phyloP scores from a whole-genome alignment of 176 grass and related monocot genomes.

The Thinopyrum elongatum region DNA sequence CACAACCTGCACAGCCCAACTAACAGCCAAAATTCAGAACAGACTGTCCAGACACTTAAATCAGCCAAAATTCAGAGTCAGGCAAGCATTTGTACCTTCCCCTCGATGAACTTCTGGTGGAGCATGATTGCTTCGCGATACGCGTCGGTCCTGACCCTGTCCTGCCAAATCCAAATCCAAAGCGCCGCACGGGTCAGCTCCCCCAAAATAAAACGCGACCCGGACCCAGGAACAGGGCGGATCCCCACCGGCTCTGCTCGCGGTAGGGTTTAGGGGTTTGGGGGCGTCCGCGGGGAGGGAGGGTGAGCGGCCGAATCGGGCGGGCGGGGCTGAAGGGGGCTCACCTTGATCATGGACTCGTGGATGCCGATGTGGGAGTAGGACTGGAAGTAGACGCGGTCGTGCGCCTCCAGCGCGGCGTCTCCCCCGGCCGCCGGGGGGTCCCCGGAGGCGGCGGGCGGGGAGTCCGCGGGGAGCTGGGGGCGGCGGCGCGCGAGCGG shows the following conservation, averaged over 20 bases:
- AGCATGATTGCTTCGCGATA: constrained; percentile 66
- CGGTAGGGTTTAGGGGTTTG: constrained; percentile 27
- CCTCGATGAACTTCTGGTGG: constrained; percentile 85
- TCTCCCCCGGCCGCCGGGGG: constrained; percentile 19
- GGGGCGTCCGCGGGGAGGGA: not conserved
- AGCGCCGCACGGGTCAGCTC: not conserved
- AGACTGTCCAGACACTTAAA: no score
- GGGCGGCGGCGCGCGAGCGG: constrained; percentile 44
- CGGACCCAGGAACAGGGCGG: not conserved
- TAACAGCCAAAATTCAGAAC: no score
- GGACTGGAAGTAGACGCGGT: constrained; percentile 77
- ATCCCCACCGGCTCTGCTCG: not conserved
- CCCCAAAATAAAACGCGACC: not conserved
- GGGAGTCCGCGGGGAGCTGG: constrained; percentile 29
- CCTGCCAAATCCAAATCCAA: constrained; percentile 43
- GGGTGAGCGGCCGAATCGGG: not conserved
- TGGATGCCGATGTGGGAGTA: constrained; percentile 87
- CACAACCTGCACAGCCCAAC: constrained; percentile 46
- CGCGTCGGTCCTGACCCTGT: constrained; percentile 78
- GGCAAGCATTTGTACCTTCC: constrained; percentile 52
- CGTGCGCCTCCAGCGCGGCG: constrained; percentile 45
- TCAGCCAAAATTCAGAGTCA: not conserved
- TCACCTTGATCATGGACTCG: constrained; percentile 87
- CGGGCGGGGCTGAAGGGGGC: not conserved
- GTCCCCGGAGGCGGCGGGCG: constrained; percentile 11